Evolutionary conservation across 345 rosid genomes (phyloP), one percentile per base, ranked within the genome.

Genomic region (Barbarea vulgaris): DNA sequence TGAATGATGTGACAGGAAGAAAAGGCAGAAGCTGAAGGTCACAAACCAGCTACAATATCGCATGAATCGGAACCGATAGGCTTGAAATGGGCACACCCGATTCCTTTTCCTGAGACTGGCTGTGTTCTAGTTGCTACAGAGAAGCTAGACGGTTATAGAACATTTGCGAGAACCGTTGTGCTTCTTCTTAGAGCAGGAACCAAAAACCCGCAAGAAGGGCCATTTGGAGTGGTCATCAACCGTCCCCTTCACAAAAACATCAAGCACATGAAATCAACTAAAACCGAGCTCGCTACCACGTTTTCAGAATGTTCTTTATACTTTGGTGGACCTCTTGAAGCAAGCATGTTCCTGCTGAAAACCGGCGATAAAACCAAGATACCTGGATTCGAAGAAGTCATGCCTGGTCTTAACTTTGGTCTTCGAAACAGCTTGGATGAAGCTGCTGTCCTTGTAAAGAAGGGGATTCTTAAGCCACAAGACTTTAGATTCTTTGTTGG

Each of bases 91-190:
- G 98, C 98, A 9, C 98, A 94, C 64, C 98, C 98, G 2, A 87
- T 94, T 81, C 85, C 91, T 3, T 85, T 84, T 14, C 98, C 97
- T 33, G 98, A 94, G 85, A 85, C 90, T 6, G 98, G 97, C 21
- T 91, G 92, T 18, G 93, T 94, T 81, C 93, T 94, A 65, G 92
- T 94, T 64, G 98, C 98, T 24, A 94, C 97, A 4, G 93, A 90
- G 86, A 91, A 90, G 84, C 92, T 94, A 30, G 97, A 94, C 14
- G 95, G 96, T 48, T 84, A 90, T 31, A 83, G 84, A 48, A 83
- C 95, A 24, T 94, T 94, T 57, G 96, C 90, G 28, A 88, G 97
- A 63, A 86, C 93, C 0, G 98, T 94, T 12, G 92, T 94, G 83
- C 97, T 94, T 54, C 97, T 94, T 70, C 87, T 94, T 28, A 88